Evolutionary conservation across 495 filamentous ascomycete species (phyloP), one percentile per base, ranked within the genome.

Genomic region (Penicillium argentinense): DNA sequence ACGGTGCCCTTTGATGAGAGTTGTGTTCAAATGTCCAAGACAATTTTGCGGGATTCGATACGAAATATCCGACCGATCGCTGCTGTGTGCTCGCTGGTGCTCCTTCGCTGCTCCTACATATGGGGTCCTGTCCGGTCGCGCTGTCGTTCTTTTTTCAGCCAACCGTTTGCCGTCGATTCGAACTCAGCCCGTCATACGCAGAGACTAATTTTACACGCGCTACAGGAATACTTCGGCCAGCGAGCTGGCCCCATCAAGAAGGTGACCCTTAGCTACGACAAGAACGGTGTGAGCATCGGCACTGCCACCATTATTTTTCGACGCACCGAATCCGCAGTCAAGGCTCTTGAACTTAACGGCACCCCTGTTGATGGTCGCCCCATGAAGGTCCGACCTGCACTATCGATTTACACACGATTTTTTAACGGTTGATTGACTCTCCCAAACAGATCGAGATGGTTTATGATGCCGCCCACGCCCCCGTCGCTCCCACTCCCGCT

Each of bases 191-290:
- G 9, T 53, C 57, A 48, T 45, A 42, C 62, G 54, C 40, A 64
- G 56, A 51, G 74, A 72, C 73, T 76, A 50, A 76, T 76, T 54
- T 33, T 57, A 48, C 54, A 55, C 53, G 49, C 57, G 61, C 56
- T 73, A 73, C 92, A 98, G 93, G 93, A 97, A 74, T 98, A 96
- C 70, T 96, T 98, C 72, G 66, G 74, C 60, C 86, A 88, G 65
- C 85, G 87, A 59, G 80, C 95, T 72, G 95, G 92, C 33, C 84
- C 88, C 39, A 86, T 97, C 68, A 96, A 90, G 78, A 82, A 78
- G 68, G 87, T 88, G 38, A 81, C 88, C 61, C 77, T 98, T 57
- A 89, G 87, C 24, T 97, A 97, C 68, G 92, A 91, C 59, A 88
- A 91, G 32, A 89, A 89, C 60, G 91, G 93, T 39, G 78, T 78